Conservation (phyloP, 331 rosid genomes). For the Acacia concinna region DNA sequence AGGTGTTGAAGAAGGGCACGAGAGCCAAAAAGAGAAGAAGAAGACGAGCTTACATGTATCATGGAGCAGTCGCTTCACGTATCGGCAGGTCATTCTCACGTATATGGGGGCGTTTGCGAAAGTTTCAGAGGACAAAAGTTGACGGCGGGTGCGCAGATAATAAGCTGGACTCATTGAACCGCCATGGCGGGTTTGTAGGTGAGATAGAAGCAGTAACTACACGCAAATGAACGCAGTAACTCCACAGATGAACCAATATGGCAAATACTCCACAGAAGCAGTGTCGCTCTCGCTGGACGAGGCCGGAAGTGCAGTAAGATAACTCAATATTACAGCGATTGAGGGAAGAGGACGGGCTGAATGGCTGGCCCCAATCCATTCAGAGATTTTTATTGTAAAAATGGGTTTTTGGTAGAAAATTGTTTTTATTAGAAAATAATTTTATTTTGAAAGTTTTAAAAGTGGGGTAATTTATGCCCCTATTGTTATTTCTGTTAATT, state of each 20-base stretch:
- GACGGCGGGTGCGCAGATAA: neutral
- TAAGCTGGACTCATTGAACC: neutral
- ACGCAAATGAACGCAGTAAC: neutral
- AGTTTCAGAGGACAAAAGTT: neutral
- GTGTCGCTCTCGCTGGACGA: neutral
- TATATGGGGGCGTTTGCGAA: neutral
- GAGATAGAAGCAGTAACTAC: neutral
- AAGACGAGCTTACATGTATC: slow-evolving; percentile 46
- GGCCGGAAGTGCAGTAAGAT: neutral
- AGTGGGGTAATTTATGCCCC: too few species aligned
- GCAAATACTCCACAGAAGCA: neutral
- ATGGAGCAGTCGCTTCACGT: slow-evolving; percentile 46
- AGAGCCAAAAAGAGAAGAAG: neutral
- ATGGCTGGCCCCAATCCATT: neutral
- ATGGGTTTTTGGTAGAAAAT: too few species aligned
- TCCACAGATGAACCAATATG: neutral
- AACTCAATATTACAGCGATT: neutral
- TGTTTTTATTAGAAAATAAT: too few species aligned
- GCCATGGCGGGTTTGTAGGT: neutral
- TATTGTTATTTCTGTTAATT: too few species aligned
- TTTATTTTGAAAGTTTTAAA: too few species aligned
- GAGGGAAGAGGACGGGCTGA: neutral
- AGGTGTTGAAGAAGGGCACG: neutral
- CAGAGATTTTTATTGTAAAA: neutral
- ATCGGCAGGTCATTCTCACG: slow-evolving; percentile 44